These are phyloP conservation scores for Hysterangium stoloniferum DNA, from an alignment of 768 basidiomycete species.

Conservation along the genomic window DNA sequence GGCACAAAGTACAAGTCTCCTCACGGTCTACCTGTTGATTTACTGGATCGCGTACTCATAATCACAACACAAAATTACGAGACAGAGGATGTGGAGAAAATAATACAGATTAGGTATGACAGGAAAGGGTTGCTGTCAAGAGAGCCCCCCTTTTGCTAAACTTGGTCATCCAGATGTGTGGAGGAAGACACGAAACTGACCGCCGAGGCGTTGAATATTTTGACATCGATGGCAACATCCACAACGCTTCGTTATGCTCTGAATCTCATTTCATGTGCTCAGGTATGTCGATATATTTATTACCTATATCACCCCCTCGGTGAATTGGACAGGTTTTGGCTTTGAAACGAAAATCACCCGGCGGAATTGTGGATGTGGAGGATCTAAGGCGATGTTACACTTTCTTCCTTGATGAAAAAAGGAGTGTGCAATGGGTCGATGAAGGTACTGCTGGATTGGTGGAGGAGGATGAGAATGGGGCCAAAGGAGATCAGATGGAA, in stretches of 20 bases:
- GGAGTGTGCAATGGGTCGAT: conserved; percentile 86
- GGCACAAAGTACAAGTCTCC: conserved; percentile 93
- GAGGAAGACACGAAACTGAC: conserved; percentile 92
- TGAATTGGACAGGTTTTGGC: conserved; percentile 1
- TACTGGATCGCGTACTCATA: conserved; percentile 92
- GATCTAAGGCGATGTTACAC: conserved; percentile 80
- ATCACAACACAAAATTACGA: conserved; percentile 87
- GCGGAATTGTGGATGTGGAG: conserved; percentile 60
- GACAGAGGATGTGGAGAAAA: conserved; percentile 79
- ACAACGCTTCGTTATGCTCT: conserved; percentile 92
- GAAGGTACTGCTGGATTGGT: conserved; percentile 33
- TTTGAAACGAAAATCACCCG: conserved; percentile 8
- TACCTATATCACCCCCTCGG: not conserved
- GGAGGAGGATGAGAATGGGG: conserved; percentile 28
- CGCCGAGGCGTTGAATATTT: conserved; percentile 61
- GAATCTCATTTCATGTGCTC: conserved; percentile 90
- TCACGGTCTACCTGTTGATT: conserved; percentile 90
- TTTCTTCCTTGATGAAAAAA: conserved; percentile 90
- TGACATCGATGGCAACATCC: conserved; percentile 81
- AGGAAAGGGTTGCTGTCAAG: not conserved
- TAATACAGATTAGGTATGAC: conserved; percentile 81
- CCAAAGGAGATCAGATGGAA: conserved; percentile 29
- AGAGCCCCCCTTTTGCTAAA: not conserved
- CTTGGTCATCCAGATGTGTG: conserved; percentile 51
- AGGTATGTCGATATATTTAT: conserved; percentile 34